Evolutionary conservation across 305 asterid genomes (phyloP).

Genomic region (Lippia alba): DNA sequence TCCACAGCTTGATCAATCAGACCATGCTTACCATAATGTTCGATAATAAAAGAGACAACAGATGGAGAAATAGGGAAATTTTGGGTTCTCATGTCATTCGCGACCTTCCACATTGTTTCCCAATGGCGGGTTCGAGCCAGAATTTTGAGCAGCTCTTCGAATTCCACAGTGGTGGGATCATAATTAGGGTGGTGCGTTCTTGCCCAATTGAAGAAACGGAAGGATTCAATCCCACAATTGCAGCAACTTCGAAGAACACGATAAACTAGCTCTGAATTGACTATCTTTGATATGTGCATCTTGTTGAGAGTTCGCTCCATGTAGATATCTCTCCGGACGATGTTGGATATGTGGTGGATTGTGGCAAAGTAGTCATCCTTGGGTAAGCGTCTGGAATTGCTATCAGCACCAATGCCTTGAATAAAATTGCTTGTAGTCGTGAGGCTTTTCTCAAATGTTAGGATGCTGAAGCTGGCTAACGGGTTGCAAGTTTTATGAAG

Average conservation of each 20-base stretch:
- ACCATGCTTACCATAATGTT: conserved; percentile 86
- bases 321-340: conserved; percentile 86
- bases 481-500: conserved; percentile 38
- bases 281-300: conserved; percentile 69
- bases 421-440: conserved; percentile 38
- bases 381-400: conserved; percentile 47
- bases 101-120: conserved; percentile 99
- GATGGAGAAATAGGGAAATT: conserved; percentile 67
- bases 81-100: conserved; percentile 74
- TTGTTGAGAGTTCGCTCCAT: conserved; percentile 92
- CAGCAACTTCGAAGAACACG: conserved; percentile 86
- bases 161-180: conserved; percentile 92
- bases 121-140: conserved; percentile 78
- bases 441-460: conserved; percentile 39
- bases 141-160: conserved; percentile 84
- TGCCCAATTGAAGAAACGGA: conserved; percentile 95
- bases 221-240: conserved; percentile 74
- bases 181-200: conserved; percentile 81
- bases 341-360: conserved; percentile 87
- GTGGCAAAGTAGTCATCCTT: conserved; percentile 90
- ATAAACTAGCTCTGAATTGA: conserved; percentile 84
- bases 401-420: conserved; percentile 29
- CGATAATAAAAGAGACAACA: conserved; percentile 78
- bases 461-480: conserved; percentile 27
- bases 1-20: conserved; percentile 86